Conservation (phyloP, 805 yeast genomes). For the Metschnikowia matae region DNA sequence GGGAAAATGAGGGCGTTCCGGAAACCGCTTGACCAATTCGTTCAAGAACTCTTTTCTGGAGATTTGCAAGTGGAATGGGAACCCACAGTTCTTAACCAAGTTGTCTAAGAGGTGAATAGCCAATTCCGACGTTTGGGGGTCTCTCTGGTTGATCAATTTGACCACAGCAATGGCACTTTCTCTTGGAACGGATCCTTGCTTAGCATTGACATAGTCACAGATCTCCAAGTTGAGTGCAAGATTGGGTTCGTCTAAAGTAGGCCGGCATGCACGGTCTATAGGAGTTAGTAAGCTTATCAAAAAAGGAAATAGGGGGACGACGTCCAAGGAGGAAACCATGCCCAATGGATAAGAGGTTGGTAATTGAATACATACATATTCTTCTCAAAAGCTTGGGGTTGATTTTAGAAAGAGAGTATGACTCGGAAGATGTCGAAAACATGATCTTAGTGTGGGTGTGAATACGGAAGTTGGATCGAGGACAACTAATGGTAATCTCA, state of each 20-base stretch:
- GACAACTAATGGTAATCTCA: constrained; percentile 1
- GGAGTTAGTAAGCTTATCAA: constrained; percentile 16
- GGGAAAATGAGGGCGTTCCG: constrained; percentile 87
- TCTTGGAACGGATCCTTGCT: constrained; percentile 85
- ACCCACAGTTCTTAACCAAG: constrained; percentile 95
- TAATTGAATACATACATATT: constrained; percentile 33
- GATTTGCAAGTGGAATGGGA: constrained; percentile 92
- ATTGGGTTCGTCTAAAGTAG: constrained; percentile 80
- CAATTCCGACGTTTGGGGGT: constrained; percentile 77
- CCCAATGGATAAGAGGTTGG: neutral
- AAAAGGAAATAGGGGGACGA: neutral
- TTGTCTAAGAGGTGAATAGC: constrained; percentile 84
- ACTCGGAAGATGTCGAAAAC: constrained; percentile 13
- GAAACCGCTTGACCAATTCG: constrained; percentile 88
- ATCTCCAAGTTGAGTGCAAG: constrained; percentile 84
- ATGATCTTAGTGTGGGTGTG: constrained; percentile 1
- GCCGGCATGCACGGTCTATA: constrained; percentile 78
- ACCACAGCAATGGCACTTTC: constrained; percentile 90
- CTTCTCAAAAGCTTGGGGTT: constrained; percentile 45
- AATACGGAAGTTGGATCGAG: neutral
- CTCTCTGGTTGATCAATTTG: constrained; percentile 74
- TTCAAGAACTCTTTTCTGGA: constrained; percentile 92
- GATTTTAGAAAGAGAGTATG: constrained; percentile 40
- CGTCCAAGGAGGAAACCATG: neutral
- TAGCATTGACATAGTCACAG: constrained; percentile 88